Evolutionary conservation across 495 filamentous ascomycete species (phyloP).

Genomic region (Chaetomium cochliodes): DNA sequence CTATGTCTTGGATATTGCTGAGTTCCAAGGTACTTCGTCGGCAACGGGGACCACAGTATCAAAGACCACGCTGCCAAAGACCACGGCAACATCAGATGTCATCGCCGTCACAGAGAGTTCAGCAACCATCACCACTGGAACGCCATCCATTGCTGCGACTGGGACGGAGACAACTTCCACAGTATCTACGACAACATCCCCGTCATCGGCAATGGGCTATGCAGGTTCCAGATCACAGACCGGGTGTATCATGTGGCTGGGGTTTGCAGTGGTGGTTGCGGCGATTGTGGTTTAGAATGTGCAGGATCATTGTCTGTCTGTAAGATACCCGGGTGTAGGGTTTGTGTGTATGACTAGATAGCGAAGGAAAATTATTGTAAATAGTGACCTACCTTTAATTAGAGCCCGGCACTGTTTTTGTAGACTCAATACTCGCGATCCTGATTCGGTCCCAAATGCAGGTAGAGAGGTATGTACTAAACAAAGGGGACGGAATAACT

Average conservation of each 20-base stretch:
- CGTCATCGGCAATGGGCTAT: constrained; percentile 1
- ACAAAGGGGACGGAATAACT: no score
- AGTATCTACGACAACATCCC: background rate
- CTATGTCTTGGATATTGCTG: constrained; percentile 13
- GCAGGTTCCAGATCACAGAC: background rate
- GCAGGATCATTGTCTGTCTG: no score
- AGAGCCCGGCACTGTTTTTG: no score
- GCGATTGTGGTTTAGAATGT: background rate
- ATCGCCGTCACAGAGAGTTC: background rate
- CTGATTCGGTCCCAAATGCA: no score
- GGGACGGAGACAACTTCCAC: constrained; percentile 1
- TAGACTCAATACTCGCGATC: no score
- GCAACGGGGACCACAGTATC: background rate
- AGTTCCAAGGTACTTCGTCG: background rate
- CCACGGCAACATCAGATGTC: background rate
- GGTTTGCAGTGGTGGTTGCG: background rate
- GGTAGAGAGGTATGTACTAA: no score
- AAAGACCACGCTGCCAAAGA: background rate
- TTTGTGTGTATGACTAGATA: no score
- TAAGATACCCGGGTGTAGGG: no score
- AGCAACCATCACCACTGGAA: background rate
- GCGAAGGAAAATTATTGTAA: no score
- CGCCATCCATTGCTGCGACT: background rate
- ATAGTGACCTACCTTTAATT: no score
- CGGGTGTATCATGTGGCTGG: background rate